These are phyloP conservation scores for Monosporozyma aerobia DNA, from an alignment of 805 yeast species.

Conservation along the genomic window DNA sequence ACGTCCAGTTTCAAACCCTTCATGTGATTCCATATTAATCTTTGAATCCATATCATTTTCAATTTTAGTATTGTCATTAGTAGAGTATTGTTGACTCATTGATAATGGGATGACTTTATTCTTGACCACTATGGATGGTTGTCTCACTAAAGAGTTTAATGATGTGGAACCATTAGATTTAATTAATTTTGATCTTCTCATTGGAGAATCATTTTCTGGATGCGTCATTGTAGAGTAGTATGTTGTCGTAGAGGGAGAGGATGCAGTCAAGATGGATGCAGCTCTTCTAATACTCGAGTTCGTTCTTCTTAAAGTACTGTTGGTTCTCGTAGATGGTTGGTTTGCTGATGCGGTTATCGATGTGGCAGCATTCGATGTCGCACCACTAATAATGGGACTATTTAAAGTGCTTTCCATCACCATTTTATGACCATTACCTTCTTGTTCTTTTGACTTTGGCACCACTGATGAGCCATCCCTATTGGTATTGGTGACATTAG, in stretches of 20 bases:
- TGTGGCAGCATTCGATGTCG: not conserved
- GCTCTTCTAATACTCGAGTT: slow-evolving; percentile 31
- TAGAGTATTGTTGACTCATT: slow-evolving; percentile 22
- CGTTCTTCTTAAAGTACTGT: slow-evolving; percentile 24
- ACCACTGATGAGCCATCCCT: too few relatives aligned
- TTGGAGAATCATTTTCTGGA: not conserved
- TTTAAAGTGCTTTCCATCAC: not conserved
- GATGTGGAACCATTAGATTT: slow-evolving; percentile 23
- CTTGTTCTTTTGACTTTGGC: not conserved
- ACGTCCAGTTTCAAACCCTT: not conserved
- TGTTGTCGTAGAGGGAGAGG: slow-evolving; percentile 6
- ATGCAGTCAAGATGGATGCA: slow-evolving; percentile 25
- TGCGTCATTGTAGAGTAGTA: slow-evolving; percentile 3
- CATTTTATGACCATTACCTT: not conserved
- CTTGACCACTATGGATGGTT: slow-evolving; percentile 29
- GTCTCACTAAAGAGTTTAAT: slow-evolving; percentile 23
- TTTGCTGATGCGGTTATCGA: not conserved
- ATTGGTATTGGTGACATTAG: not conserved
- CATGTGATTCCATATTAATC: not conserved
- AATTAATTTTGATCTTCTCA: slow-evolving; percentile 8
- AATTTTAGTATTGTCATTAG: slow-evolving; percentile 9
- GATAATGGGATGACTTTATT: slow-evolving; percentile 29
- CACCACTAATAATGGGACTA: not conserved
- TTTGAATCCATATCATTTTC: slow-evolving; percentile 10
- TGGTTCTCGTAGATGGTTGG: not conserved